Percentiles rank a stretch among this genome's conserved stretches.
phyloP scores from a whole-genome alignment of 345 rosid species.

The Rhizophora apiculata region DNA sequence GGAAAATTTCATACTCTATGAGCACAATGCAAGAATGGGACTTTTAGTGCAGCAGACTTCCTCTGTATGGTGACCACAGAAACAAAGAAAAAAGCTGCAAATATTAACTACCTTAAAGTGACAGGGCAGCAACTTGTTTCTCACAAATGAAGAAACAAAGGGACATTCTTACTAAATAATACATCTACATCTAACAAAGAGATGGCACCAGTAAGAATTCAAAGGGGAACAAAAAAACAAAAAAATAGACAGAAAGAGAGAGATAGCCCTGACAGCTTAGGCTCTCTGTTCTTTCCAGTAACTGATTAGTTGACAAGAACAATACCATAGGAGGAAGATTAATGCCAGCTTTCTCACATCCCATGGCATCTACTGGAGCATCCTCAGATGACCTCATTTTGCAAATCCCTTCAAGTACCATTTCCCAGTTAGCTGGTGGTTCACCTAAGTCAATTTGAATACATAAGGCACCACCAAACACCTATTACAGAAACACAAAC shows the following conservation, averaged over 20 bases:
- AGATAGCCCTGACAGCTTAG: background rate
- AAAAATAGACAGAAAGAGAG: background rate
- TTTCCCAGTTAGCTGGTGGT: slow-evolving; percentile 60
- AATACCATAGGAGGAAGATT: slow-evolving; percentile 63
- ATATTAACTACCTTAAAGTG: background rate
- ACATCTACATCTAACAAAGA: background rate
- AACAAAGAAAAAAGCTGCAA: background rate
- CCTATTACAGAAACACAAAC: background rate
- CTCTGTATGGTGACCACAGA: background rate
- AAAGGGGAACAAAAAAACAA: background rate
- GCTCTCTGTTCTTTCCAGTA: background rate
- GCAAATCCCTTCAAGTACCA: slow-evolving; percentile 58
- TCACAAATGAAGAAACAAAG: background rate
- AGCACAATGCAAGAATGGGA: background rate
- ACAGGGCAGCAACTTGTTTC: background rate
- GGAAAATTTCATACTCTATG: background rate
- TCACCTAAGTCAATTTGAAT: slow-evolving; percentile 30
- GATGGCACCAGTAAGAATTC: background rate
- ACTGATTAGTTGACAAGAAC: background rate
- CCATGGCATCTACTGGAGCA: slow-evolving; percentile 79
- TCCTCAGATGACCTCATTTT: slow-evolving; percentile 62
- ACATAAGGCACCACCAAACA: background rate
- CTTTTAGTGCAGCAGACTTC: background rate
- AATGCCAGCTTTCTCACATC: slow-evolving; percentile 73
- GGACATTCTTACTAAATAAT: background rate